phyloP scores from a whole-genome alignment of 2,329 filamentous ascomycete genomes.

The Arachnopeziza araneosa region DNA sequence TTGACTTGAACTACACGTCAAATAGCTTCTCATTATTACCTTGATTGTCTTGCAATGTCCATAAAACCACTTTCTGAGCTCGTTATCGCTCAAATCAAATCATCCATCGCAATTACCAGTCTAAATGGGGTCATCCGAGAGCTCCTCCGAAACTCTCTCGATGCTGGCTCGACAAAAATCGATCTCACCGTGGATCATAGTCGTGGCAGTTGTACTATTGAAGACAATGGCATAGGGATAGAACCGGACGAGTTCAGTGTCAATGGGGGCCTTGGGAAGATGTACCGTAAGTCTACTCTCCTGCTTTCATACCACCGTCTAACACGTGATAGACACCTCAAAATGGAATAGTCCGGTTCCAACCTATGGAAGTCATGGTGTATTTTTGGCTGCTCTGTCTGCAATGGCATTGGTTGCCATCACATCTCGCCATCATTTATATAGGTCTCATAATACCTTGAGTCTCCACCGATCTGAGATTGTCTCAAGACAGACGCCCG shows the following conservation, averaged over 20 bases:
- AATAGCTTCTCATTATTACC: not conserved
- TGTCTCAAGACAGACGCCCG: conserved; percentile 59
- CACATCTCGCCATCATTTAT: conserved; percentile 59
- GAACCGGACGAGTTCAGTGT: conserved; percentile 64
- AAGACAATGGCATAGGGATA: conserved; percentile 83
- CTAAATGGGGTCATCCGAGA: conserved; percentile 66
- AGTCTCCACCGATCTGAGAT: conserved; percentile 64
- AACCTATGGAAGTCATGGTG: conserved; percentile 63
- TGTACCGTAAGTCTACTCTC: conserved; percentile 54
- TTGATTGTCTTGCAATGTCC: conserved; percentile 34
- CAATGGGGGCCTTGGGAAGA: conserved; percentile 64
- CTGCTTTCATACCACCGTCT: conserved; percentile 4
- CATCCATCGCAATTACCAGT: conserved; percentile 72
- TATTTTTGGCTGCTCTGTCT: conserved; percentile 72
- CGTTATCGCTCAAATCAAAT: conserved; percentile 74
- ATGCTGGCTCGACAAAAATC: conserved; percentile 67
- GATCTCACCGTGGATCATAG: conserved; percentile 67
- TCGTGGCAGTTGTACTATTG: conserved; percentile 70
- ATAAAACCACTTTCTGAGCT: conserved; percentile 66
- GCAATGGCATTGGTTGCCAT: conserved; percentile 72
- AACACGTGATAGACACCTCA: conserved; percentile 62
- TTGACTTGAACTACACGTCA: not conserved
- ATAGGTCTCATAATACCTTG: conserved; percentile 59
- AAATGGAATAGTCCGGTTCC: conserved; percentile 48
- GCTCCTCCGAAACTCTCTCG: conserved; percentile 77